phyloP scores from a whole-genome alignment of 179 eudicot species.

The Pouteria campechiana region DNA sequence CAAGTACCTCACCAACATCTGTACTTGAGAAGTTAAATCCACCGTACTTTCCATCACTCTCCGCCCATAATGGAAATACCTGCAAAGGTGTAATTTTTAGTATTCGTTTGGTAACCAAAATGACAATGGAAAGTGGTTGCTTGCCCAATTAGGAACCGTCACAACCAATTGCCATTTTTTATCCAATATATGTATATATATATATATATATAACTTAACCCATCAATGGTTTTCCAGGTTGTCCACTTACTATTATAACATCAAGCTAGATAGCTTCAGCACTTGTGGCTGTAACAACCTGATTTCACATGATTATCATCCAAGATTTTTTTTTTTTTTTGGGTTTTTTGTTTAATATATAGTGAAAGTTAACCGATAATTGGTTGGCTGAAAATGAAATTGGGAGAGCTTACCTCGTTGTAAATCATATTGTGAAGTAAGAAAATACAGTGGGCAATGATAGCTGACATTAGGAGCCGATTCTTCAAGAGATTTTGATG shows the following conservation, averaged over 20 bases:
- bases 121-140: too few relatives aligned
- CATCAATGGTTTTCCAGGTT: not conserved
- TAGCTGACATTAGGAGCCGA: constrained; percentile 12
- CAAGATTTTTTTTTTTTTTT: too few relatives aligned
- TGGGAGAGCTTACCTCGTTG: constrained; percentile 1
- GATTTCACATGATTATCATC: too few relatives aligned
- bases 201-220: too few relatives aligned
- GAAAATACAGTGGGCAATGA: constrained; percentile 11
- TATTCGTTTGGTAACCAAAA: too few relatives aligned
- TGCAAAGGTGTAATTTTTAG: too few relatives aligned
- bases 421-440: constrained; percentile 15
- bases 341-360: too few relatives aligned
- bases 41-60: constrained; percentile 11
- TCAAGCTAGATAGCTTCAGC: not conserved
- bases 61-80: constrained; percentile 15
- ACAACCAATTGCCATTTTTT: too few relatives aligned
- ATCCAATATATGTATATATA: too few relatives aligned
- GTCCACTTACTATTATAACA: not conserved
- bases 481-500: constrained; percentile 5
- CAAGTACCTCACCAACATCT: constrained; percentile 10
- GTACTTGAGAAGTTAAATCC: constrained; percentile 11
- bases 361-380: not conserved
- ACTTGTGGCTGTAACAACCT: not conserved
- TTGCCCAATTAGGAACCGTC: too few relatives aligned
- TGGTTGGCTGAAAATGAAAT: not conserved